phyloP scores from a whole-genome alignment of 1,284 basidiomycete species.

The Volvariella surrecta region DNA sequence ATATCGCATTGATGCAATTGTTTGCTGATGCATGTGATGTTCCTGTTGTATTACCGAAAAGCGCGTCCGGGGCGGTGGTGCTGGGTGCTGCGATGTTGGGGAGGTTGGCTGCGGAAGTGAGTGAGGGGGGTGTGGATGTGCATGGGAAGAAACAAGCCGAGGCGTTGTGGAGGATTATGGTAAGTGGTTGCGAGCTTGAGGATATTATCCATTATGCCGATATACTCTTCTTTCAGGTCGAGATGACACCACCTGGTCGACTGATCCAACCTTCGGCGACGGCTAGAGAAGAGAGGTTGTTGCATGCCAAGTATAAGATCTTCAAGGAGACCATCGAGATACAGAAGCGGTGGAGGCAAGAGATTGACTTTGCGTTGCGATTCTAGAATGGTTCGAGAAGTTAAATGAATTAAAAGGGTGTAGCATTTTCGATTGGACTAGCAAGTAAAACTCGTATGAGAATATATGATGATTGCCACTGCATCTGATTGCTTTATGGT shows the following conservation, averaged over 20 bases:
- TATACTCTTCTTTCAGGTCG: conserved; percentile 38
- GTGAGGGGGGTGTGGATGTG: conserved; percentile 22
- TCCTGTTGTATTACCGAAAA: conserved; percentile 78
- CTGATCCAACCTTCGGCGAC: conserved; percentile 64
- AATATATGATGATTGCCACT: no score
- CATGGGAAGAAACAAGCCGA: conserved; percentile 49
- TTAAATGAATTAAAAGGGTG: no score
- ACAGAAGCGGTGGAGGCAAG: conserved; percentile 75
- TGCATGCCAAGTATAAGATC: conserved; percentile 92
- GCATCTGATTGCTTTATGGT: no score
- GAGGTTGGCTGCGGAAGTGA: conserved; percentile 72
- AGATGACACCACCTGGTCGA: conserved; percentile 86
- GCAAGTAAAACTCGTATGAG: no score
- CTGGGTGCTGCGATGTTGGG: conserved; percentile 93
- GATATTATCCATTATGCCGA: not conserved
- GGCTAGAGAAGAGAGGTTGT: conserved; percentile 57
- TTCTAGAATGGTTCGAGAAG: no score
- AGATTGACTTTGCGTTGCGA: conserved; percentile 38
- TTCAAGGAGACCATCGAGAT: conserved; percentile 85
- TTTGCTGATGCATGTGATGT: conserved; percentile 83
- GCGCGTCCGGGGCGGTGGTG: conserved; percentile 79
- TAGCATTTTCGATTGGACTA: no score
- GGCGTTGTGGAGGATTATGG: conserved; percentile 91
- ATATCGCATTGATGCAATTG: conserved; percentile 76
- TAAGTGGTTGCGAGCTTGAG: conserved; percentile 20